These are phyloP conservation scores for Marasmius tenuissimus DNA, from an alignment of 1,284 basidiomycete genomes.

Conservation along the genomic window DNA sequence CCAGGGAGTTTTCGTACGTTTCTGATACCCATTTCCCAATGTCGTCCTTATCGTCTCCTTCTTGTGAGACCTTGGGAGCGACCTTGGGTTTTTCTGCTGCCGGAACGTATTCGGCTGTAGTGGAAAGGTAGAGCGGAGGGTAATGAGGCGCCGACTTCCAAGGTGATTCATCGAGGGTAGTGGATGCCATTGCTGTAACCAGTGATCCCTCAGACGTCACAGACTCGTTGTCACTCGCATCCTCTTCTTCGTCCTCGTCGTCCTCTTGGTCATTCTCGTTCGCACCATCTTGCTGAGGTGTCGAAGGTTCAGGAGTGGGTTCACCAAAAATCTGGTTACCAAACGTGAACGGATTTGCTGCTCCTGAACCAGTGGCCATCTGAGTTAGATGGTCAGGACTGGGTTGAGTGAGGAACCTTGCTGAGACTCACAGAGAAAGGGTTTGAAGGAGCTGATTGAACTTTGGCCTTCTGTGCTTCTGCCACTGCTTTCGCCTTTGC, in stretches of 20 bases:
- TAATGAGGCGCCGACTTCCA: slow-evolving; percentile 68
- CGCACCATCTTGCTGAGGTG: slow-evolving; percentile 13
- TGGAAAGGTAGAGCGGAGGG: slow-evolving; percentile 71
- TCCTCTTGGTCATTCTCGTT: slow-evolving; percentile 21
- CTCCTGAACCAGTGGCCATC: slow-evolving; percentile 22
- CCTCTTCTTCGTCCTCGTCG: slow-evolving; percentile 37
- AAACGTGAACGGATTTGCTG: slow-evolving; percentile 45
- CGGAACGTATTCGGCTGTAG: slow-evolving; percentile 66
- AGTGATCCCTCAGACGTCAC: slow-evolving; percentile 39
- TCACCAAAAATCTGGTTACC: slow-evolving; percentile 65
- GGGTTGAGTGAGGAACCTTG: background rate
- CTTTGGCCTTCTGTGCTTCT: slow-evolving; percentile 32
- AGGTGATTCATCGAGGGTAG: slow-evolving; percentile 54
- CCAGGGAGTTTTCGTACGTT: slow-evolving; percentile 74
- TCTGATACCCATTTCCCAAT: slow-evolving; percentile 63
- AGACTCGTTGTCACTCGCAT: slow-evolving; percentile 19
- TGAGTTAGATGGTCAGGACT: slow-evolving; percentile 8
- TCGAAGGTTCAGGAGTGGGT: slow-evolving; percentile 14
- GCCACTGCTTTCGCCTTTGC: slow-evolving; percentile 33
- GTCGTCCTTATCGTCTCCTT: slow-evolving; percentile 38
- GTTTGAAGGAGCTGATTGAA: slow-evolving; percentile 42
- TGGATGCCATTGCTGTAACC: slow-evolving; percentile 57
- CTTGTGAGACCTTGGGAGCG: slow-evolving; percentile 36
- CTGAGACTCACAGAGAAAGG: slow-evolving; percentile 63
- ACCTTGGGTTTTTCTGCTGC: slow-evolving; percentile 51